phyloP scores from a whole-genome alignment of 2,329 filamentous ascomycete genomes.

The Daldinia sp. region DNA sequence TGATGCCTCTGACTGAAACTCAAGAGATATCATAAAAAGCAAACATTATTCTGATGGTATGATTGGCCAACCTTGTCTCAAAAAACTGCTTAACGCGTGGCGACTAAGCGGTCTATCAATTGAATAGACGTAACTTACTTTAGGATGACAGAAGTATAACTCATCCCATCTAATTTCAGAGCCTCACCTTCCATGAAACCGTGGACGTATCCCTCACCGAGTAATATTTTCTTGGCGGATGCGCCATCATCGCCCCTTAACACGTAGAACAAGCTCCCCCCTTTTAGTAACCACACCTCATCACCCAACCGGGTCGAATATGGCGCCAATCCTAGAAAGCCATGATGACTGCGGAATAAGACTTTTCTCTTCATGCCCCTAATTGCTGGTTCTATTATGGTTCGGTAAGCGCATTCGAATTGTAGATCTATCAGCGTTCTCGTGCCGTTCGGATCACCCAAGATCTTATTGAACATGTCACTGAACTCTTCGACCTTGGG shows the following conservation, averaged over 20 bases:
- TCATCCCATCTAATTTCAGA: slow-evolving; percentile 23
- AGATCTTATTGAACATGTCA: slow-evolving; percentile 11
- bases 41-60: background rate
- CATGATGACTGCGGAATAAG: slow-evolving; percentile 22
- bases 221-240: slow-evolving; percentile 12
- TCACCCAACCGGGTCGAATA: slow-evolving; percentile 25
- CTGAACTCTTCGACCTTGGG: slow-evolving; percentile 22
- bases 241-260: slow-evolving; percentile 1
- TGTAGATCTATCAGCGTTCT: slow-evolving; percentile 23
- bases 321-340: slow-evolving; percentile 29
- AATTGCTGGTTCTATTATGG: slow-evolving; percentile 32
- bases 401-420: slow-evolving; percentile 17
- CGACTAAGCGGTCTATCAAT: background rate
- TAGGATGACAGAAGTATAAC: slow-evolving; percentile 11
- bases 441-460: slow-evolving; percentile 21
- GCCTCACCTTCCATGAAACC: slow-evolving; percentile 36
- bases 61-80: background rate
- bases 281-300: slow-evolving; percentile 36
- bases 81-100: too few species aligned
- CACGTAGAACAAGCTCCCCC: slow-evolving; percentile 28
- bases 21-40: background rate
- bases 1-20: background rate
- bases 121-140: background rate
- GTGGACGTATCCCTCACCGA: slow-evolving; percentile 37
- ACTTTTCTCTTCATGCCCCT: slow-evolving; percentile 29